Conservation (phyloP, 805 yeast species). For the Wickerhamiella lipophila region DNA sequence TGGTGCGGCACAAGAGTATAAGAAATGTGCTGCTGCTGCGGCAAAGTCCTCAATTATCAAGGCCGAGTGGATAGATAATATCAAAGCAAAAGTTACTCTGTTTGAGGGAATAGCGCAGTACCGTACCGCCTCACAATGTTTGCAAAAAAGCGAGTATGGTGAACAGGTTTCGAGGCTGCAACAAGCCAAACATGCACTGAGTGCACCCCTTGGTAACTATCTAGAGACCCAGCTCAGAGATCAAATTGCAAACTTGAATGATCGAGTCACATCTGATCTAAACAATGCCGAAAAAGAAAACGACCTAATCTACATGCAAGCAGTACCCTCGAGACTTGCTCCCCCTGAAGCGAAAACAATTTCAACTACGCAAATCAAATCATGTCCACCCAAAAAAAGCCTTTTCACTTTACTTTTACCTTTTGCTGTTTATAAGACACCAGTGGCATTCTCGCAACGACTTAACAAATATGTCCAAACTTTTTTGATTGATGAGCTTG, state of each 20-base stretch:
- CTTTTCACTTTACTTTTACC: constrained; percentile 60
- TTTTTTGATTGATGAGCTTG: constrained; percentile 30
- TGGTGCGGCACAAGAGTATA: constrained; percentile 49
- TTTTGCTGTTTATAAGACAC: constrained; percentile 46
- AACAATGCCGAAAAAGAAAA: constrained; percentile 61
- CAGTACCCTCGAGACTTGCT: constrained; percentile 38
- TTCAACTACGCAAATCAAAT: background rate
- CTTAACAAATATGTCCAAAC: constrained; percentile 40
- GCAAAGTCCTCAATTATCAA: constrained; percentile 39
- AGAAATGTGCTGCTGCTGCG: constrained; percentile 33
- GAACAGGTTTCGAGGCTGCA: constrained; percentile 51
- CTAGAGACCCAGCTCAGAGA: constrained; percentile 23
- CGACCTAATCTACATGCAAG: constrained; percentile 61
- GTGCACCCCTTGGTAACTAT: constrained; percentile 31
- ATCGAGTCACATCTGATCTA: constrained; percentile 37
- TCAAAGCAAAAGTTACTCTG: constrained; percentile 47
- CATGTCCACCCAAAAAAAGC: background rate
- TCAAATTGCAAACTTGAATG: constrained; percentile 39
- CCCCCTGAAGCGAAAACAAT: constrained; percentile 21
- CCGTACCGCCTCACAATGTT: constrained; percentile 42
- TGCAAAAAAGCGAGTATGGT: constrained; percentile 47
- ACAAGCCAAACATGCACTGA: constrained; percentile 25
- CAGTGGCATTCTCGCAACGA: constrained; percentile 56
- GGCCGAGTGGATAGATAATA: constrained; percentile 53
- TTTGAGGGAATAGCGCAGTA: constrained; percentile 61